phyloP scores from a whole-genome alignment of 2,329 filamentous ascomycete species.

The Graphium sp. region DNA sequence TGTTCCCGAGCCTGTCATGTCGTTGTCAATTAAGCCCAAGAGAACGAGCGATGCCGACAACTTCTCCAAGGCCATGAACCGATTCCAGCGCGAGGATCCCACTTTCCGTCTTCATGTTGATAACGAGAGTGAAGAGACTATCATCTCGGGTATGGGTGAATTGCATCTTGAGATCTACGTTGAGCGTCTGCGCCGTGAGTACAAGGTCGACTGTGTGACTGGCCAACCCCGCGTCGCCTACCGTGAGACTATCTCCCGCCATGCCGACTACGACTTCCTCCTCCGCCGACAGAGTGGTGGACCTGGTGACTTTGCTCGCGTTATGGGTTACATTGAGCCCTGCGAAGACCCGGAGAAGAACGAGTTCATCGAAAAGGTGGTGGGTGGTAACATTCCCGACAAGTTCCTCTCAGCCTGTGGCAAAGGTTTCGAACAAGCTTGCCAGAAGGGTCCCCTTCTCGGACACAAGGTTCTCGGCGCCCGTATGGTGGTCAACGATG shows the following conservation, averaged over 20 bases:
- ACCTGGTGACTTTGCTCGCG: constrained; percentile 86
- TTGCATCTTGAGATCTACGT: constrained; percentile 94
- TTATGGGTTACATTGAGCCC: constrained; percentile 83
- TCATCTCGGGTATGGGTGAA: constrained; percentile 97
- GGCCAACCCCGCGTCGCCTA: constrained; percentile 95
- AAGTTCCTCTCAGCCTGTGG: constrained; percentile 91
- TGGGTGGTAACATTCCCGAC: constrained; percentile 82
- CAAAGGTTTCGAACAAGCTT: constrained; percentile 79
- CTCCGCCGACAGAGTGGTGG: constrained; percentile 93
- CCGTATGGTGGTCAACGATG: constrained; percentile 86
- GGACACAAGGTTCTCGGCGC: constrained; percentile 86
- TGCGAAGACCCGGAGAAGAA: constrained; percentile 57
- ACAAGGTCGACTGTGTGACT: constrained; percentile 90
- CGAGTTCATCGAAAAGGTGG: constrained; percentile 71
- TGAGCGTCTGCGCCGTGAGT: constrained; percentile 90
- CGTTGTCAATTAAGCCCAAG: constrained; percentile 92
- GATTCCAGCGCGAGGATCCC: constrained; percentile 95
- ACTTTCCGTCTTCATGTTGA: constrained; percentile 95
- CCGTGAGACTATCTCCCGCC: constrained; percentile 75
- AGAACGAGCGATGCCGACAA: constrained; percentile 79
- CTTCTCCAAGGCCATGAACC: constrained; percentile 97
- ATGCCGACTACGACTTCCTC: constrained; percentile 76
- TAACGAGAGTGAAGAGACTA: constrained; percentile 82
- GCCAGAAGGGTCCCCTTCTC: constrained; percentile 74
- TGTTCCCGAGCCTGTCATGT: constrained; percentile 95